Conservation (phyloP, 768 basidiomycete genomes). For the Pleurotus platypus region DNA sequence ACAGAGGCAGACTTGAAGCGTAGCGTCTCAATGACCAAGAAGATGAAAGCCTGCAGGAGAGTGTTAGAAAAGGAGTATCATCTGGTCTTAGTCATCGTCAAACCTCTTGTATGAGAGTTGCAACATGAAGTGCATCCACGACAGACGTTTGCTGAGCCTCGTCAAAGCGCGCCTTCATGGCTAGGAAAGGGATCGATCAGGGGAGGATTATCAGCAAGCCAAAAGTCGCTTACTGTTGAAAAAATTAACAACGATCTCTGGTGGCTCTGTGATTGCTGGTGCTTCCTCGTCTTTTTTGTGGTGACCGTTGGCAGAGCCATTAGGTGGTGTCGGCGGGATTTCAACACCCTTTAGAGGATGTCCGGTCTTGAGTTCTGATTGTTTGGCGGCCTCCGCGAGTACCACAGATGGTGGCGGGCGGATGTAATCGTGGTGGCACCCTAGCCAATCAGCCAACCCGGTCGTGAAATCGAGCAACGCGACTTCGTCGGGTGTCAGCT, state of each 20-base stretch:
- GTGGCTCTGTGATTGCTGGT: conserved; percentile 60
- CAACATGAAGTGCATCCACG: conserved; percentile 66
- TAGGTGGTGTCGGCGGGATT: conserved; percentile 29
- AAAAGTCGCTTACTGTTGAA: conserved; percentile 51
- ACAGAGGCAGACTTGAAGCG: conserved; percentile 72
- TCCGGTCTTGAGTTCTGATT: conserved; percentile 67
- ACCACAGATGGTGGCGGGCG: conserved; percentile 70
- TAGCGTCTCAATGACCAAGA: conserved; percentile 64
- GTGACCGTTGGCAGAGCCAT: conserved; percentile 39
- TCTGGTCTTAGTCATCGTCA: background rate
- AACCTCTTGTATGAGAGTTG: conserved; percentile 74
- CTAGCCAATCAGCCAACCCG: conserved; percentile 71
- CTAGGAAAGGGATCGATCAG: conserved; percentile 27
- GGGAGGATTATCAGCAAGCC: background rate
- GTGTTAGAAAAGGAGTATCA: conserved; percentile 6
- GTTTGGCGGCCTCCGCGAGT: conserved; percentile 71
- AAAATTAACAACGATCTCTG: conserved; percentile 48
- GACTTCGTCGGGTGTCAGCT: conserved; percentile 69
- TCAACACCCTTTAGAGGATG: conserved; percentile 65
- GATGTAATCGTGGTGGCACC: conserved; percentile 68
- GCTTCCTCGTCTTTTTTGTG: conserved; percentile 71
- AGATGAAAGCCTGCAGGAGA: conserved; percentile 57
- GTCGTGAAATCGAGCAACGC: conserved; percentile 55
- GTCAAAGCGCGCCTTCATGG: conserved; percentile 50
- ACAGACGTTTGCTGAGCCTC: conserved; percentile 38